Evolutionary conservation across 2,329 filamentous ascomycete species (phyloP), one percentile per base, ranked within the genome.

Genomic region (Calonectria leucothoes): DNA sequence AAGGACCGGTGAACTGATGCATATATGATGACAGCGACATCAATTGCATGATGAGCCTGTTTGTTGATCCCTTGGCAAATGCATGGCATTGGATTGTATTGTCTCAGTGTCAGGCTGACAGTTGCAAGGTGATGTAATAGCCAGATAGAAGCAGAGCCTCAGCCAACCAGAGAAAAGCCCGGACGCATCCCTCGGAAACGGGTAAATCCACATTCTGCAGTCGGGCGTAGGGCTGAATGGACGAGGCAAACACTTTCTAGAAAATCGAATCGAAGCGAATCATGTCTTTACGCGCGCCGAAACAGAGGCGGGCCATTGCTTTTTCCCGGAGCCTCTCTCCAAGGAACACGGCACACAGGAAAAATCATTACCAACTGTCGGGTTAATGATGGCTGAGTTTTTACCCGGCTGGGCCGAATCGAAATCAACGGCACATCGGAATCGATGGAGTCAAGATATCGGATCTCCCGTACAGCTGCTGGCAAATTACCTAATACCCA

Each of bases 371-470:
- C 27, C 49, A 45, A n/a, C 10, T 23, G 39, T 20, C n/a, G 66
- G 42, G 35, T 25, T 14, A 49, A 20, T 35, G 10, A 48, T 42
- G 67, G 52, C 25, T 61, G 31, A 69, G 33, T 45, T 51, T 69
- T 61, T 66, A 57, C 33, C 61, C 68, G 57, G 68, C 68, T 25
- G 25, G 10, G 29, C 48, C 33, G 48, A 65, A 35, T 61, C 23
- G 55, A 61, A 61, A 61, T 27, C n/a, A 61, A 27, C 55, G 55
- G 39, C 55, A 39, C 55, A 35, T 61, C 55, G 55, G 55, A 61
- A 61, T 27, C 39, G 55, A 61, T 61, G 55, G 55, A 37, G 7
- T 25, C 35, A 25, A 45, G 42, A 61, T 61, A 25, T 39, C 55
- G 35, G 55, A n/a, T 12, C n/a, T n/a, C 42, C 42, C 1, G n/a